Percentiles rank a stretch among this genome's conserved stretches.
These are phyloP conservation scores for Trametes polyzona DNA, from an alignment of 1,284 basidiomycete genomes.

Conservation along the genomic window DNA sequence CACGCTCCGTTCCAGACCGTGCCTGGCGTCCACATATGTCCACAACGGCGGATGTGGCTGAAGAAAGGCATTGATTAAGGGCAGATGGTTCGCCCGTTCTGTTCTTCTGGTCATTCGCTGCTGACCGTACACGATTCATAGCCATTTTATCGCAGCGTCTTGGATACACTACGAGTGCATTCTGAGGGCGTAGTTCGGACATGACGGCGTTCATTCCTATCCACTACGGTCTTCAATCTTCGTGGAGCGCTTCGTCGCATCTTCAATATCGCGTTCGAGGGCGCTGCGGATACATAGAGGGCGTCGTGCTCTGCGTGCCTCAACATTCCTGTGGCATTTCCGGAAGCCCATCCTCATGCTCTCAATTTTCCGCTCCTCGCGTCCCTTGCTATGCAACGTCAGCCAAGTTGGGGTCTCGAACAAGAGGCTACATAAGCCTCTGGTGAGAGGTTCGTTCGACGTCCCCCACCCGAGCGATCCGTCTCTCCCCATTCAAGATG, in stretches of 20 bases:
- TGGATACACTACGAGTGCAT: too few relatives aligned
- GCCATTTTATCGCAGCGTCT: too few relatives aligned
- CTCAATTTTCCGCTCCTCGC: constrained; percentile 8
- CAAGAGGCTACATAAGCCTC: constrained; percentile 10
- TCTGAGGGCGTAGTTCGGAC: too few relatives aligned
- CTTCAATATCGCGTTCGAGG: too few relatives aligned
- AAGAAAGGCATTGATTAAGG: too few relatives aligned
- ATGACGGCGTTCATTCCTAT: not conserved
- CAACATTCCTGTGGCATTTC: constrained; percentile 1
- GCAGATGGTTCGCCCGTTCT: too few relatives aligned
- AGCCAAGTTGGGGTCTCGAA: not conserved
- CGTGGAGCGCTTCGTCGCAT: not conserved
- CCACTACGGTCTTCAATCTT: not conserved
- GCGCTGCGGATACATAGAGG: not conserved
- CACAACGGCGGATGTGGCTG: not conserved
- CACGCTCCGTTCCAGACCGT: not conserved
- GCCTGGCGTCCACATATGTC: not conserved
- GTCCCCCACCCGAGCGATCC: not conserved
- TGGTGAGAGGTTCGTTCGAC: not conserved
- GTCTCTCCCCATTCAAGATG: constrained; percentile 23
- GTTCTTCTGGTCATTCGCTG: too few relatives aligned
- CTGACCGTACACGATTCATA: too few relatives aligned
- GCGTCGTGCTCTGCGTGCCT: not conserved
- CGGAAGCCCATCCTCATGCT: not conserved
- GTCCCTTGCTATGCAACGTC: not conserved